These are phyloP conservation scores for Graphiopsis chlorocephala DNA, from an alignment of 2,329 filamentous ascomycete species.

Conservation along the genomic window DNA sequence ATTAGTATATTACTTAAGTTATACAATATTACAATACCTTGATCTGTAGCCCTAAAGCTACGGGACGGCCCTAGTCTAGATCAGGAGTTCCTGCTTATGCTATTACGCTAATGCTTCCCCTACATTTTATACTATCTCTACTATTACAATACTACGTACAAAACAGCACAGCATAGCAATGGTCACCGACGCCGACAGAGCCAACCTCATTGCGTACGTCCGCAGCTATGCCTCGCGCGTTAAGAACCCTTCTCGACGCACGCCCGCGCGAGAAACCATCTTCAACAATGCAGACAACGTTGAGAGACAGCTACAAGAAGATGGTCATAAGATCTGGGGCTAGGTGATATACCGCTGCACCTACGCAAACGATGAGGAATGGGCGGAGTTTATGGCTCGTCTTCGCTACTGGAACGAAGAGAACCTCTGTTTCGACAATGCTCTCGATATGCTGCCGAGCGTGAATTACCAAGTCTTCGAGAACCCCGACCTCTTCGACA, in stretches of 20 bases:
- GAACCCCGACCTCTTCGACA: slow-evolving; percentile 11
- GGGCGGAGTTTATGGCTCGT: slow-evolving; percentile 17
- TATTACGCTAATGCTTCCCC: no score
- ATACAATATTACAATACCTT: no score
- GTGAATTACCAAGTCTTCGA: slow-evolving; percentile 19
- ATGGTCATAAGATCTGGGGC: slow-evolving; percentile 21
- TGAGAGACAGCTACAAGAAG: slow-evolving; percentile 19
- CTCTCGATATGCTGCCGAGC: slow-evolving; percentile 17
- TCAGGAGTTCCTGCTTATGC: no score
- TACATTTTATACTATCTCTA: no score
- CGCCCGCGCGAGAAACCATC: background rate
- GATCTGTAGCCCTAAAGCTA: no score
- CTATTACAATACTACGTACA: background rate
- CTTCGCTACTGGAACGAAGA: slow-evolving; percentile 14
- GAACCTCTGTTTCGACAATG: slow-evolving; percentile 8
- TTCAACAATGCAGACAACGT: slow-evolving; percentile 17
- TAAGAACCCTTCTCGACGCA: slow-evolving; percentile 2
- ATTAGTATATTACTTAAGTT: no score
- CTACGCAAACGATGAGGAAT: slow-evolving; percentile 20
- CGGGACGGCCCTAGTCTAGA: no score
- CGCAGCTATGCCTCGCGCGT: background rate
- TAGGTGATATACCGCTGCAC: slow-evolving; percentile 23
- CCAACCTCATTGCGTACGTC: background rate
- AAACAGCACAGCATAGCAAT: background rate
- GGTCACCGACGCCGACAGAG: background rate